Conservation (phyloP, 345 rosid genomes). For the Conringia planisiliqua region DNA sequence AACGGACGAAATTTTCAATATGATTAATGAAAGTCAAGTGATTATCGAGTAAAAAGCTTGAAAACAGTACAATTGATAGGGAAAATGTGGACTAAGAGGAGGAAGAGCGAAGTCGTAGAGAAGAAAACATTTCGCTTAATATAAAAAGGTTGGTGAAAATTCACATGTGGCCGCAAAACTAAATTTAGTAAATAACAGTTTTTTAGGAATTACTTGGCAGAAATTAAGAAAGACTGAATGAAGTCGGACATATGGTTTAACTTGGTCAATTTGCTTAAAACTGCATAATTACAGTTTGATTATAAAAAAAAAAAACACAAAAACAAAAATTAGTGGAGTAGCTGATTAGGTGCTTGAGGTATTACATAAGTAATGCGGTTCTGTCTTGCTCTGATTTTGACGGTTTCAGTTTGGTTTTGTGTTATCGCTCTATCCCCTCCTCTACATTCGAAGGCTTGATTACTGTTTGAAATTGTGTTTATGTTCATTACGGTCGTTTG, state of each 20-base stretch:
- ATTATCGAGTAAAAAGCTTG: not conserved
- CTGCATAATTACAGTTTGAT: not conserved
- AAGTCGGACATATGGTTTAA: not conserved
- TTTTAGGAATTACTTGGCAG: not conserved
- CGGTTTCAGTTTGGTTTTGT: no score
- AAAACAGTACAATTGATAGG: not conserved
- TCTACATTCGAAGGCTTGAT: no score
- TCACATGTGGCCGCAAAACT: not conserved
- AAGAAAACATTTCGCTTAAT: not conserved
- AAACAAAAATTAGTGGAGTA: not conserved
- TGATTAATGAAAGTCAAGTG: not conserved
- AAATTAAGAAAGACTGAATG: not conserved
- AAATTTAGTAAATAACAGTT: not conserved
- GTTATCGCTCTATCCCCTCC: no score
- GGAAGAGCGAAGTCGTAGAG: not conserved
- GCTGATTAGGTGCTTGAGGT: not conserved
- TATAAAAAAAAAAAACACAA: no score
- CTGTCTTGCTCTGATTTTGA: no score
- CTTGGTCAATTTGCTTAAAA: not conserved
- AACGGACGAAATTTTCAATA: not conserved
- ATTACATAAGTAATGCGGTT: not conserved
- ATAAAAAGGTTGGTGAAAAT: not conserved
- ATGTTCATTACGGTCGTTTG: no score
- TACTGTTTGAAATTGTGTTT: no score
- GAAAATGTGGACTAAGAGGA: not conserved